Base-by-base conservation (phyloP, 352 stramenopile species). In the Stephanocyclus meneghinianus region DNA sequence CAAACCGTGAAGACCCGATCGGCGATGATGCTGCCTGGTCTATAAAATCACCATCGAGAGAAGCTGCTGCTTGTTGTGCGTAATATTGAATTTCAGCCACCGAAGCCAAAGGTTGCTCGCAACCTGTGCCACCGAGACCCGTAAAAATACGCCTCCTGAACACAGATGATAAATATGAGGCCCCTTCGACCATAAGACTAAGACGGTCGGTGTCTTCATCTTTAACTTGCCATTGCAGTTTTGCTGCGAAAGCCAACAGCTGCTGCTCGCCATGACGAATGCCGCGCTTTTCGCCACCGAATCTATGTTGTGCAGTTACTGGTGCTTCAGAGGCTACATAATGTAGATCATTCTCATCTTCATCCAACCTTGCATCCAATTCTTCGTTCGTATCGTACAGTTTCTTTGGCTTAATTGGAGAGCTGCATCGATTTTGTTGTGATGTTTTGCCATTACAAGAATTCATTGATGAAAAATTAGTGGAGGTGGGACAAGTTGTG, bases 361-460 rank as follows among this genome's bases (percentile, higher is more conserved):
- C 13, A 15, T 51, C 1, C 15, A 32, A 11, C 15, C 6, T 32
- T 16, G 7, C 2, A 48, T 30, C 32, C 7, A 15, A 32, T 4
- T 65, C 57, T 29, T 50, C 18, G 15, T 18, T 35, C 10, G n/a
- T 16, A 1, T 51, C 15, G 26, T 65, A 48, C 2, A 65, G 57
- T 30, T 65, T 29, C 35, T 65, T 65, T 13, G 57, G 57, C 5
- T 51, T 30, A 13, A 65, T 65, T 21, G 57, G 57, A 51, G 57
- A 65, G 57, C 57, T 51, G 4, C 13, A 13, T 48, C 48, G 57
- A 21, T 53, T 53, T 50, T 48, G 15, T 15, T 7, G 35, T 42
- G 32, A 42, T 2, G 6, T 6, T 35, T 51, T 30, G 11, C 26
- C 30, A 45, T 15, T 21, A 6, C n/a, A 59, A 26, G 51, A 59